Evolutionary conservation across 2,329 filamentous ascomycete species (phyloP), one percentile per base, ranked within the genome.

Genomic region (Pseudogymnoascus sp.): DNA sequence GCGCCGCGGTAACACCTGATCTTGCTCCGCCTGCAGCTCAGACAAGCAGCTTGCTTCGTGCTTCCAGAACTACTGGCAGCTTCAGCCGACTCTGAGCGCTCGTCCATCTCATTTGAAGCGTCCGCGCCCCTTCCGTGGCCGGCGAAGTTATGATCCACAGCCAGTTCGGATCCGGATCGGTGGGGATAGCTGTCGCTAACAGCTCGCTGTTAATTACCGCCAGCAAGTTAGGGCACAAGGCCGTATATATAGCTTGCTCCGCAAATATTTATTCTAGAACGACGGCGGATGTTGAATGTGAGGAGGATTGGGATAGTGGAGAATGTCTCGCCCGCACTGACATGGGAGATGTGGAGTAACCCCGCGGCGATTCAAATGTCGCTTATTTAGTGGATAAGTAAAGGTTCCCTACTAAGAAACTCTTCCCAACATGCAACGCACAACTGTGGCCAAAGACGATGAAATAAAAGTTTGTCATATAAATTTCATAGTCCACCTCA

Each of bases 21-120:
- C 74, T 88, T 88, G 72, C 83, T 86, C 65, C 79, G 77, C 60
- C 85, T 79, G 67, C 85, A 88, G 62, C 79, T 81, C 37, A 86
- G 74, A 70, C 84, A 86, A 38, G 83, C 83, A 8, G 83, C 81
- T 59, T 71, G 68, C 57, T 70, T 70, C 18, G 26, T 21, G 28
- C 10, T n/a, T 18, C 37, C 57, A 19, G 58, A 37, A 35, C 48
- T 59, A 30, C 38, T 21, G 23, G 28, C 35, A 39, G 26, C 34
- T 58, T 45, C 39, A 9, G 39, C 19, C 39, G 39, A 26, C 39
- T 45, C 21, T 13, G 39, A 12, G 21, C 39, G 21, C 39, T 45
- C 39, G 7, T 45, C 39, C 39, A 45, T 45, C 39, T 7, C 39
- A 45, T 45, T 26, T 45, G 39, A n/a, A 15, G 4, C 21, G 10